These are phyloP conservation scores for Melastoma malabathricum DNA, from an alignment of 345 rosid species.

Conservation along the genomic window DNA sequence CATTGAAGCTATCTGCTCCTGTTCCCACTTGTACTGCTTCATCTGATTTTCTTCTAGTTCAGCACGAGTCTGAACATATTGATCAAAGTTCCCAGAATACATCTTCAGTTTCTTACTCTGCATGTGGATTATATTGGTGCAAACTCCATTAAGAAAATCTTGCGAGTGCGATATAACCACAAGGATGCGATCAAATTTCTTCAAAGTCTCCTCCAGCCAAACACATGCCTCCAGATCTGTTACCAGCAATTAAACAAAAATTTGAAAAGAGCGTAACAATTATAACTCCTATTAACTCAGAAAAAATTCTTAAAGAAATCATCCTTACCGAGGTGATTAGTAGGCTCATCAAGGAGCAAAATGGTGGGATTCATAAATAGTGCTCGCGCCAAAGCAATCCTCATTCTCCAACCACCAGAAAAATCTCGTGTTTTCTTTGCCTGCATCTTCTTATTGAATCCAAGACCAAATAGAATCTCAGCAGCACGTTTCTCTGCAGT, in stretches of 20 bases:
- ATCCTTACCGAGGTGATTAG: conserved; percentile 77
- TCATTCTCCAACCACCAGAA: conserved; percentile 99
- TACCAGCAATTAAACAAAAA: conserved; percentile 2
- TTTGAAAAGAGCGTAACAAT: not conserved
- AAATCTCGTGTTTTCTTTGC: conserved; percentile 82
- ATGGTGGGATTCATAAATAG: conserved; percentile 92
- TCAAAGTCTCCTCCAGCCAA: conserved; percentile 91
- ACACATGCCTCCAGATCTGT: conserved; percentile 99
- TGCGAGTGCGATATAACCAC: conserved; percentile 96
- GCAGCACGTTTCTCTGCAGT: conserved; percentile 99
- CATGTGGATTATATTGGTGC: conserved; percentile 97
- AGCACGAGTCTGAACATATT: conserved; percentile 88
- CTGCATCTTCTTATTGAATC: conserved; percentile 86
- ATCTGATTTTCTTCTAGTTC: conserved; percentile 97
- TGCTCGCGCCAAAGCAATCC: conserved; percentile 94
- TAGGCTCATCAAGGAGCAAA: conserved; percentile 90
- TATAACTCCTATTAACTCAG: not conserved
- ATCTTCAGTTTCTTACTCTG: conserved; percentile 70
- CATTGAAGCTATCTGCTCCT: conserved; percentile 95
- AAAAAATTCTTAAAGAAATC: not conserved
- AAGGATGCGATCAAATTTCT: conserved; percentile 82
- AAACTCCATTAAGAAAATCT: conserved; percentile 93
- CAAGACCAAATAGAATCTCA: conserved; percentile 90
- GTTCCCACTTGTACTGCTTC: conserved; percentile 99
- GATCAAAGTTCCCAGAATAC: conserved; percentile 87